Evolutionary conservation across 306 rosid genomes (phyloP), one percentile per base, ranked within the genome.

Genomic region (Canavalia ensiformis): DNA sequence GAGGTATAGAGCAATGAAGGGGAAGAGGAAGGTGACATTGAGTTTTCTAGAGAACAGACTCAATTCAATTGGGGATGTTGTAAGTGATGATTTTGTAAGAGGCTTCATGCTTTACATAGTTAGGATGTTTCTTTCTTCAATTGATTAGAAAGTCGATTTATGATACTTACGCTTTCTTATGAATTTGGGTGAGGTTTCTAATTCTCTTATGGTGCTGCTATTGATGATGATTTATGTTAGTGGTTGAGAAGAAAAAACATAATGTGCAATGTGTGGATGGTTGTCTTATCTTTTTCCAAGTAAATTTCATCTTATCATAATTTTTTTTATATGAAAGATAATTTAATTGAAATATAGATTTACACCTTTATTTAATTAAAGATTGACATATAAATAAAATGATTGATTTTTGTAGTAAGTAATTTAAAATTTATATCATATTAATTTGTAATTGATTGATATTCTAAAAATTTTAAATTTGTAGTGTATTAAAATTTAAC

Each of bases 221-320:
- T 87, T 28, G 41, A 84, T 33, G 84, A 84, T 42, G 88, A 87
- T 81, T 47, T 87, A 60, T 78, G 80, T 58, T 81, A 74, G 68
- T 87, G 90, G 90, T 69, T 87, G 50, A 78, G 84, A 84, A 88
- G 68, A 87, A 87, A 59, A 80, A 84, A 55, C 59, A 74, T 58
- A 87, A 84, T 74, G 90, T 87, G 76, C 80, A 78, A 51, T 81
- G 68, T 74, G 86, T 87, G 28, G 90, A 84, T 55, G 90, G 90
- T 68, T 87, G 90, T 78, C 90, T 87, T 62, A 67, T 77, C 37
- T 84, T 87, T 81, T 88, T 87, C 44, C 90, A 87, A 78, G 90
- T 87, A 84, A 60, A 86, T 84, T 81, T 64, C 39, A 41, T 39
- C 35, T 45, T 66, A 46, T 74, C 55, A 47, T 60, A 28, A 37